Conservation (phyloP, 345 rosid genomes). For the Rhodamnia argentea region DNA sequence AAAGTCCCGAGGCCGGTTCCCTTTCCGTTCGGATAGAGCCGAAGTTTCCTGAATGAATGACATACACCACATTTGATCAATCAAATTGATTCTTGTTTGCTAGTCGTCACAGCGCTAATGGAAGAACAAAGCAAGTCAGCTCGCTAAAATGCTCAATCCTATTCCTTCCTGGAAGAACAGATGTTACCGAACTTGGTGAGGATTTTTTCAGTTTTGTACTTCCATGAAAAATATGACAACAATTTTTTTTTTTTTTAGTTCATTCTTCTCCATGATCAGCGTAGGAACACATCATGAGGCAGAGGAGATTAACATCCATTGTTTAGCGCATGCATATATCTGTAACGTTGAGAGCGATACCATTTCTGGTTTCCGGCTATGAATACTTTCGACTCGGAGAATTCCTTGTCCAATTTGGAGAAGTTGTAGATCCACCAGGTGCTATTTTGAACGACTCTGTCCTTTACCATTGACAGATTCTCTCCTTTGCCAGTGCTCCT, state of each 20-base stretch:
- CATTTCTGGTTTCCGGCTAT: constrained; percentile 19
- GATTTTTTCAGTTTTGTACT: neutral
- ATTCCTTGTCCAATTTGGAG: constrained; percentile 1
- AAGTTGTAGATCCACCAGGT: constrained; percentile 30
- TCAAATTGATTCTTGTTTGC: neutral
- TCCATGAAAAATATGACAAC: neutral
- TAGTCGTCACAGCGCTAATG: neutral
- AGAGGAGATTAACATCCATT: neutral
- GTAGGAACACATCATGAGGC: neutral
- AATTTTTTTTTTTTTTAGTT: neutral
- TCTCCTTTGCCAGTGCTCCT: constrained; percentile 20
- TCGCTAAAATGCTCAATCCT: neutral
- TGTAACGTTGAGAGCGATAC: constrained; percentile 3
- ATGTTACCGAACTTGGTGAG: neutral
- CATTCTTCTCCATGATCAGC: too few species aligned
- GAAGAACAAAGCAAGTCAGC: neutral
- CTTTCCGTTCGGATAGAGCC: constrained; percentile 23
- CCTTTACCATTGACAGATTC: constrained; percentile 13
- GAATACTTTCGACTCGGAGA: constrained; percentile 11
- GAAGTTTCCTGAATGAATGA: constrained; percentile 21
- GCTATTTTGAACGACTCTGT: neutral
- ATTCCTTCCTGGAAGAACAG: neutral
- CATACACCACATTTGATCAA: neutral
- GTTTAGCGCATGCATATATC: neutral
- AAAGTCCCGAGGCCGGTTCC: constrained; percentile 6